Conservation (phyloP, 345 rosid species). For the Melastoma malabathricum region DNA sequence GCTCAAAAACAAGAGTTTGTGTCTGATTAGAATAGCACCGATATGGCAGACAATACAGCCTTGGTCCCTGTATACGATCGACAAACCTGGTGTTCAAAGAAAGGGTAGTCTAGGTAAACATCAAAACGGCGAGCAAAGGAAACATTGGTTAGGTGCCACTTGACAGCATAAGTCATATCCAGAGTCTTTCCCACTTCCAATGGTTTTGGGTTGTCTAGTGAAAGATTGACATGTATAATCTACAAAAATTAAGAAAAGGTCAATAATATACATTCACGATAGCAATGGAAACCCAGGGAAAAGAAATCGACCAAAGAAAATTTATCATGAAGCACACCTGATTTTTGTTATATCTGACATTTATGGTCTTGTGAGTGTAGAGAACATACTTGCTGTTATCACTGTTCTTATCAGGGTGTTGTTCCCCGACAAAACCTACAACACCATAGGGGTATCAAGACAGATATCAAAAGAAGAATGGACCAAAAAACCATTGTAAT, state of each 20-base stretch:
- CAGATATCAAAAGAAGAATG: neutral
- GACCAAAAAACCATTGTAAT: neutral
- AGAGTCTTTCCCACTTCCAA: slow-evolving; percentile 47
- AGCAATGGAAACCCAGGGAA: neutral
- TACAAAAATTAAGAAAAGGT: slow-evolving; percentile 12
- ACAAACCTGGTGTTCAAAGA: slow-evolving; percentile 89
- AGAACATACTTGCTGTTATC: slow-evolving; percentile 60
- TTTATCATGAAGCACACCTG: slow-evolving; percentile 37
- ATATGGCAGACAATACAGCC: too few species aligned
- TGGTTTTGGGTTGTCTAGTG: slow-evolving; percentile 68
- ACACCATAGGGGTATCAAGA: slow-evolving; percentile 3
- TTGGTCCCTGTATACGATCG: neutral
- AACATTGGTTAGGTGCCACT: slow-evolving; percentile 56
- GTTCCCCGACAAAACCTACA: slow-evolving; percentile 80
- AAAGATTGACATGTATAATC: slow-evolving; percentile 85
- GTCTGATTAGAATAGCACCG: too few species aligned
- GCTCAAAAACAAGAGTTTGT: slow-evolving; percentile 8
- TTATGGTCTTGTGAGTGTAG: slow-evolving; percentile 63
- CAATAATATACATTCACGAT: slow-evolving; percentile 2
- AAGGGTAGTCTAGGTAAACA: slow-evolving; percentile 82
- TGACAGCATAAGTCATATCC: slow-evolving; percentile 81
- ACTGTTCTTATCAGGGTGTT: slow-evolving; percentile 65
- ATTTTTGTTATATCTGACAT: slow-evolving; percentile 56
- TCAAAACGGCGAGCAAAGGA: slow-evolving; percentile 85
- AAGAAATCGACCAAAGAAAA: neutral